Percentiles rank a stretch among this genome's conserved stretches.
Conservation (phyloP, 345 rosid species). For the Dimocarpus longan region DNA sequence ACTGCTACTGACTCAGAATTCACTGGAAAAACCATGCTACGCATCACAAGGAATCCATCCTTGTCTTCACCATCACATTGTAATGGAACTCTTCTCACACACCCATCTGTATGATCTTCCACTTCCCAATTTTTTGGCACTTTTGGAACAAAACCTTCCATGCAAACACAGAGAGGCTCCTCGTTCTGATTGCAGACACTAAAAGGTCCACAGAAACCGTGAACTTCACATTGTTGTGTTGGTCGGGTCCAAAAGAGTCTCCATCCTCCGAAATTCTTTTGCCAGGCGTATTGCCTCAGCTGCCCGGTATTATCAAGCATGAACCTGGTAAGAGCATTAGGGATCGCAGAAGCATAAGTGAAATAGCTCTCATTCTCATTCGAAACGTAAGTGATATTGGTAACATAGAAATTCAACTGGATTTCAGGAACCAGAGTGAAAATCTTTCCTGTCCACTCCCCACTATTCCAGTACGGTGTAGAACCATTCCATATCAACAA, state of each 20-base stretch:
- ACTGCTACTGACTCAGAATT: background rate
- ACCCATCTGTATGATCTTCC: constrained; percentile 15
- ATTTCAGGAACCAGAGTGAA: constrained; percentile 14
- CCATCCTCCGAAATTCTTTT: background rate
- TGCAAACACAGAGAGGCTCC: constrained; percentile 12
- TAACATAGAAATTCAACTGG: background rate
- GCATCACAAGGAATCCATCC: constrained; percentile 19
- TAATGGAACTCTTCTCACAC: constrained; percentile 23
- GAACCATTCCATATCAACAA: constrained; percentile 16
- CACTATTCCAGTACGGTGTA: constrained; percentile 18
- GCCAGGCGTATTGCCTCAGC: constrained; percentile 10
- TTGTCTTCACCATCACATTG: constrained; percentile 13
- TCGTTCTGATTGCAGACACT: constrained; percentile 9
- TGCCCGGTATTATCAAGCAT: constrained; percentile 3
- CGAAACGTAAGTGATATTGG: constrained; percentile 5
- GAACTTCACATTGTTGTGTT: constrained; percentile 16
- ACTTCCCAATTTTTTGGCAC: background rate
- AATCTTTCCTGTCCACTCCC: constrained; percentile 25
- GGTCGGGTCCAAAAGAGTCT: constrained; percentile 15
- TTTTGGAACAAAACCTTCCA: constrained; percentile 22
- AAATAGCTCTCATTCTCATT: constrained; percentile 16
- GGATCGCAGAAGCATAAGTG: constrained; percentile 9
- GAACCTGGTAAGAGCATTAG: constrained; percentile 9
- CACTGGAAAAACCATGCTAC: background rate
- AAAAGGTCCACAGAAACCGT: constrained; percentile 23